These are phyloP conservation scores for Chlamydomonas schloesseri DNA, from an alignment of 139 green algal species.

Conservation along the genomic window DNA sequence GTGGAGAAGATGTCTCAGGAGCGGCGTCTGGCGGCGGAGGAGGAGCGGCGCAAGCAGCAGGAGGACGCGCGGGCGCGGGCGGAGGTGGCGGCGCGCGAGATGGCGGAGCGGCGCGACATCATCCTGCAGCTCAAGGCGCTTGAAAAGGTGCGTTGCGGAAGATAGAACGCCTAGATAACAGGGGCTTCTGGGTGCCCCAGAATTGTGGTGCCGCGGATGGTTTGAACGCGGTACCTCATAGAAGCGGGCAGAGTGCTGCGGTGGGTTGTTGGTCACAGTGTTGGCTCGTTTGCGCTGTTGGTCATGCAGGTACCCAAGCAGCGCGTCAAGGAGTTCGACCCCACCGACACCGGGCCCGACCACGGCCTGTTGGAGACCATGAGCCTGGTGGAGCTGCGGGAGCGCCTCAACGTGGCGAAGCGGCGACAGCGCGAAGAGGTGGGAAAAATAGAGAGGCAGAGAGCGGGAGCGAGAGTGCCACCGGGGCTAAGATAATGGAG, in stretches of 20 bases:
- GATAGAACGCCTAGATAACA: too few species aligned
- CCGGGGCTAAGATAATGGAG: too few species aligned
- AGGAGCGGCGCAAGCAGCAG: constrained; percentile 53
- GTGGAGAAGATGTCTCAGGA: constrained; percentile 44
- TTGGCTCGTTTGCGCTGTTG: too few species aligned
- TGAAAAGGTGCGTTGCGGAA: constrained; percentile 65
- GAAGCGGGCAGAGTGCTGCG: too few species aligned
- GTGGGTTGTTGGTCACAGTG: too few species aligned
- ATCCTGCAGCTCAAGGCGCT: constrained; percentile 77
- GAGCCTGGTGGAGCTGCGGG: constrained; percentile 76
- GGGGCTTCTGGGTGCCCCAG: too few species aligned
- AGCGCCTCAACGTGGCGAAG: constrained; percentile 62
- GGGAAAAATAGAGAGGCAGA: too few species aligned
- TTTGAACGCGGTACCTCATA: too few species aligned
- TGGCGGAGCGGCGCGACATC: constrained; percentile 71
- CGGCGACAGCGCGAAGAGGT: constrained; percentile 59
- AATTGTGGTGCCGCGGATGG: too few species aligned
- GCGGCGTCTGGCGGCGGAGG: constrained; percentile 49
- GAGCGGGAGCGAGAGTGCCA: too few species aligned
- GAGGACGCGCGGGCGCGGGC: constrained; percentile 48
- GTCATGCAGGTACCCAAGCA: constrained; percentile 17
- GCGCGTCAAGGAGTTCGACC: constrained; percentile 64
- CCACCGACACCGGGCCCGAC: constrained; percentile 56
- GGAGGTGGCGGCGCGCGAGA: constrained; percentile 66
- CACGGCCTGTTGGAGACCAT: constrained; percentile 68